These are phyloP conservation scores for Cryphonectria carpinicola DNA, from an alignment of 2,329 filamentous ascomycete genomes.

Conservation along the genomic window DNA sequence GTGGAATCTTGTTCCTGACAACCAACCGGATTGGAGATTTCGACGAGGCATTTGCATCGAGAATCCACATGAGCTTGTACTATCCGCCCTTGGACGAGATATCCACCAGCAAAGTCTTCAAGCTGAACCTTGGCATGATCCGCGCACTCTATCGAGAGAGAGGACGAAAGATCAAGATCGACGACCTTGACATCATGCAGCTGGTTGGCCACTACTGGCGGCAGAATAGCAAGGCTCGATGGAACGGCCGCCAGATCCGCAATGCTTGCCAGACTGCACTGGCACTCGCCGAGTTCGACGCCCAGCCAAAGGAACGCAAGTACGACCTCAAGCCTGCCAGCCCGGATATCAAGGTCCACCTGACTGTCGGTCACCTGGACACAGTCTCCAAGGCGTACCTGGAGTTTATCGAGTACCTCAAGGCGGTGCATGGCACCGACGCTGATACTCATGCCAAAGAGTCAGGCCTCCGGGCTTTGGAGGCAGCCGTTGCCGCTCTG, in stretches of 20 bases:
- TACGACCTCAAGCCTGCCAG: slow-evolving; percentile 6
- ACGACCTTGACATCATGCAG: not conserved
- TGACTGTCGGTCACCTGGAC: slow-evolving; percentile 5
- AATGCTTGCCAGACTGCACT: slow-evolving; percentile 25
- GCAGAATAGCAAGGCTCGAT: not conserved
- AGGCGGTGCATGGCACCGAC: slow-evolving; percentile 16
- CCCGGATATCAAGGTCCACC: not conserved
- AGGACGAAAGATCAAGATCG: not conserved
- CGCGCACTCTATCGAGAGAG: not conserved
- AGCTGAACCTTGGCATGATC: slow-evolving; percentile 35
- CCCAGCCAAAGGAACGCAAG: slow-evolving; percentile 13
- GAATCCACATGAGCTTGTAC: slow-evolving; percentile 43
- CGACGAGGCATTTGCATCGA: slow-evolving; percentile 49
- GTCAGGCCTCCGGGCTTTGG: slow-evolving; percentile 8
- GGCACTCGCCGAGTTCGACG: slow-evolving; percentile 20
- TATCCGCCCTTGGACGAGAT: slow-evolving; percentile 36
- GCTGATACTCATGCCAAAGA: slow-evolving; percentile 11
- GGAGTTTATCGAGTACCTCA: slow-evolving; percentile 20
- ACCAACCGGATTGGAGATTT: slow-evolving; percentile 50
- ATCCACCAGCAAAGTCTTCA: slow-evolving; percentile 35
- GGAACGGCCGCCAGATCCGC: slow-evolving; percentile 27
- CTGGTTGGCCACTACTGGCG: not conserved
- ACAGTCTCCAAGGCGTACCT: slow-evolving; percentile 11
- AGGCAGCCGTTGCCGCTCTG: not conserved
- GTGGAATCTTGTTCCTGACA: slow-evolving; percentile 48